phyloP scores from a whole-genome alignment of 345 rosid species.

The Lepidium africanum region DNA sequence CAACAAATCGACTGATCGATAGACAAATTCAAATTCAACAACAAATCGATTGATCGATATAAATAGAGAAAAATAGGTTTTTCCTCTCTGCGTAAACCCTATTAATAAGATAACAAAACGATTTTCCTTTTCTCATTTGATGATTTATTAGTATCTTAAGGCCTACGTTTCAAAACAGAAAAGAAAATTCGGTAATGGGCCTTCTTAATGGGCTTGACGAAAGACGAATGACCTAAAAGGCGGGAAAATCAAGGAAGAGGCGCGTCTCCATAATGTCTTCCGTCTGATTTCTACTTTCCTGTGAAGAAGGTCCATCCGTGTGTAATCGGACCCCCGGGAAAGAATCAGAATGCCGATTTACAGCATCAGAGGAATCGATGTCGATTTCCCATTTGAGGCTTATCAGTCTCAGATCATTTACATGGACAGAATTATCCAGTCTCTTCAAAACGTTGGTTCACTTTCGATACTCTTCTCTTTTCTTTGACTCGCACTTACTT shows the following conservation, averaged over 20 bases:
- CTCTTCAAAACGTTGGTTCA: conserved; percentile 70
- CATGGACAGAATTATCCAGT: conserved; percentile 89
- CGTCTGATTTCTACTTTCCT: not conserved
- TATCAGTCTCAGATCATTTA: conserved; percentile 81
- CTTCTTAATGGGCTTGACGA: not conserved
- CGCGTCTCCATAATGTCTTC: not conserved
- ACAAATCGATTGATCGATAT: no score
- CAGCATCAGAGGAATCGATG: conserved; percentile 77
- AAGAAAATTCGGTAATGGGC: conserved; percentile 9
- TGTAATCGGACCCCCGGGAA: not conserved
- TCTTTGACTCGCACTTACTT: not conserved
- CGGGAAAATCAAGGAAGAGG: conserved; percentile 23
- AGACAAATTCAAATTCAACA: no score
- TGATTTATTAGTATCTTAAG: no score
- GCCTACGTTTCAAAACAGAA: no score
- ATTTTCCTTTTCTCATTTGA: no score
- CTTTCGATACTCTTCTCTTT: not conserved
- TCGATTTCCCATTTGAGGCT: conserved; percentile 90
- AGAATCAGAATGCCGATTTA: conserved; percentile 62
- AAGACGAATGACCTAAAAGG: conserved; percentile 17
- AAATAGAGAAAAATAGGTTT: no score
- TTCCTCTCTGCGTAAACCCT: no score
- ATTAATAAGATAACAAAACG: no score
- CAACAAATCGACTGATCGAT: no score
- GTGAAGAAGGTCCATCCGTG: not conserved